Base-by-base conservation (phyloP, 1,284 basidiomycete species). In the Moesziomyces sp. region DNA sequence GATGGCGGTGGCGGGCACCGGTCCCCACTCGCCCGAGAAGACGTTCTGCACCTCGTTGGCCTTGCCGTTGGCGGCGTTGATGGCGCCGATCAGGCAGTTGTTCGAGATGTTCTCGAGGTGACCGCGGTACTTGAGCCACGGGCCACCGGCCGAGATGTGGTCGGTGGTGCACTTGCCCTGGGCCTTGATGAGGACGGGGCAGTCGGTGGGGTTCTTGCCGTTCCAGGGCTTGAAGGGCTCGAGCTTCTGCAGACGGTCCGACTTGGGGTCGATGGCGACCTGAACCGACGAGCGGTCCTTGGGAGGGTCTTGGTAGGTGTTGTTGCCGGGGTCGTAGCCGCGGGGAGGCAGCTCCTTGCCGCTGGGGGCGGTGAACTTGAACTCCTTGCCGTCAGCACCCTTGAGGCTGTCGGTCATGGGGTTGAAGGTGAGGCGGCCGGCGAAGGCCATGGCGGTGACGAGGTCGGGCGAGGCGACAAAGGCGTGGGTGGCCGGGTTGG, bases 41-140 rank as follows among this genome's bases (percentile, higher is more conserved):
- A 92, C 90, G 89, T 96, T 97, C 88, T 76, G 91, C 82, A 98
- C 87, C 86, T 93, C 92, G 91, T 98, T 99, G 74, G 96, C 94
- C 87, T 98, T 92, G 73, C 90, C 91, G 86, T 94, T 97, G 87
- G 94, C 94, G 62, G 89, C 85, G 88, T 97, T 97, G 88, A 98
- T 95, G 60, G 94, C 95, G 85, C 94, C 82, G 46, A 98, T 98
- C 85, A 97, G 86, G 87, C 93, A 96, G 88, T 98, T 98, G 86
- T 97, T 93, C 40, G 94, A 97, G 85, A 98, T 99, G 89, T 99
- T 98, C 86, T 97, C 90, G 82, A 99, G 90, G 87, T 98, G 96
- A 77, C 96, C 96, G 88, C 96, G 93, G 89, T 95, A 98, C 88
- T 97, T 97, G 87, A 98, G 89, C 96, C 96, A 99, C 47, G 96